Percentiles rank a stretch among this genome's conserved stretches.
phyloP scores from a whole-genome alignment of 768 basidiomycete genomes.

The Podaxis rugospora region DNA sequence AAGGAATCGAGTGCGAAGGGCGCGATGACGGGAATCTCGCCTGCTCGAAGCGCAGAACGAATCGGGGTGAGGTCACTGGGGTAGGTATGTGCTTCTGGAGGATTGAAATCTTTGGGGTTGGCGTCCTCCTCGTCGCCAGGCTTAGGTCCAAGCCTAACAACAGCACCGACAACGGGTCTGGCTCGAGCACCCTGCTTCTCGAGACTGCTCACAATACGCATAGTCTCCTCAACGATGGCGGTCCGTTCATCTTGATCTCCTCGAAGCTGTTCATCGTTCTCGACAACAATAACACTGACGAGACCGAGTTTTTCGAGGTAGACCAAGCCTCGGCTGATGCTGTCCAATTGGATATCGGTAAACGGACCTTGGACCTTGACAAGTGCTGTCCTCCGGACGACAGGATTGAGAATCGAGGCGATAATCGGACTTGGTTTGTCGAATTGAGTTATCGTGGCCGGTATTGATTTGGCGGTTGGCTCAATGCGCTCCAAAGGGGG shows the following conservation, averaged over 20 bases:
- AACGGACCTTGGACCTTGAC: conserved; percentile 98
- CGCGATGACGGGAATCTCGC: conserved; percentile 94
- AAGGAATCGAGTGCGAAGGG: conserved; percentile 92
- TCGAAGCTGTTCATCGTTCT: conserved; percentile 70
- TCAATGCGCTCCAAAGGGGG: conserved; percentile 20
- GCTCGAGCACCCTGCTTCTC: conserved; percentile 84
- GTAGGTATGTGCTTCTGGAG: conserved; percentile 76
- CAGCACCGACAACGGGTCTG: conserved; percentile 82
- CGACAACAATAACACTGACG: conserved; percentile 92
- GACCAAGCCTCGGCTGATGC: conserved; percentile 89
- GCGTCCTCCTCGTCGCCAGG: conserved; percentile 38
- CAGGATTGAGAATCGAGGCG: conserved; percentile 79
- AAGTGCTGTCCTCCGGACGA: conserved; percentile 81
- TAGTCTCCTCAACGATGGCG: conserved; percentile 71
- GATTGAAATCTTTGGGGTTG: conserved; percentile 27
- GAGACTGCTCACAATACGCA: conserved; percentile 77
- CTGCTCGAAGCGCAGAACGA: conserved; percentile 83
- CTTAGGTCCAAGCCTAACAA: conserved; percentile 80
- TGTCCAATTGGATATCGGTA: conserved; percentile 87
- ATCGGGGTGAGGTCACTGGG: conserved; percentile 80
- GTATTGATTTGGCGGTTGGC: conserved; percentile 27
- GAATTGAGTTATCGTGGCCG: conserved; percentile 26
- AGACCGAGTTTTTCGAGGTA: conserved; percentile 95
- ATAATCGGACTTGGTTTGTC: conserved; percentile 51
- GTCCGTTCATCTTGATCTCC: conserved; percentile 70